Evolutionary conservation across 2,329 filamentous ascomycete species (phyloP), one percentile per base, ranked within the genome.

Genomic region (Davidsoniella eucalypti): DNA sequence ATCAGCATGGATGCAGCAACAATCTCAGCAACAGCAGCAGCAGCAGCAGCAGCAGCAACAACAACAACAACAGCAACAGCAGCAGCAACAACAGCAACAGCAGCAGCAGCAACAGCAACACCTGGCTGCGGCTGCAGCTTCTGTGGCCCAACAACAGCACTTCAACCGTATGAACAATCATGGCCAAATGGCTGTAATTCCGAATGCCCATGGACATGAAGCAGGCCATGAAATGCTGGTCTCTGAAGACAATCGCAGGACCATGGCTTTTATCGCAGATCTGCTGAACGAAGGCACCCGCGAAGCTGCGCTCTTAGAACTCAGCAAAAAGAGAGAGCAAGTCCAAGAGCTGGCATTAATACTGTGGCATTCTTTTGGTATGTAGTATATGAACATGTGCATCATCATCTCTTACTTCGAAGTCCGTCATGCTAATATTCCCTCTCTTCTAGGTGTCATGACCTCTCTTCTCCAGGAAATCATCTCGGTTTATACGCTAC

Each of bases 301-400:
- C 55, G 92, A 96, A 69, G 82, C 86, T 4, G 92, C 92, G 46
- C 73, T 98, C 50, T 74, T 98, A 61, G 92, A 98, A 66, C 74
- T 98, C 47, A 96, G 90, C 69, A 98, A 98, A 73, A 98, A 98
- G 75, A 75, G 92, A 52, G 92, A 98, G 67, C 92, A 96, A 66
- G 92, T 98, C 14, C 90, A 92, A 0, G 92, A 98, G 69, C 72
- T 98, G 53, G 92, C 92, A 44, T 71, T 98, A 59, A 94, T 98
- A 54, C 72, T 98, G 55, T 98, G 92, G 92, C 92, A 98, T 66
- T 96, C 90, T 3, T 96, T 95, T 61, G 92, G 90, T 94, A 76
- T 56, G 78, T 66, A 49, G 8, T n/a, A 29, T 7, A 36, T n/a
- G 37, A n/a, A 6, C 2, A 43, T 29, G n/a, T 12, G 3, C 9